Evolutionary conservation across 345 rosid species (phyloP), one percentile per base, ranked within the genome.

Genomic region (Linum tenue): DNA sequence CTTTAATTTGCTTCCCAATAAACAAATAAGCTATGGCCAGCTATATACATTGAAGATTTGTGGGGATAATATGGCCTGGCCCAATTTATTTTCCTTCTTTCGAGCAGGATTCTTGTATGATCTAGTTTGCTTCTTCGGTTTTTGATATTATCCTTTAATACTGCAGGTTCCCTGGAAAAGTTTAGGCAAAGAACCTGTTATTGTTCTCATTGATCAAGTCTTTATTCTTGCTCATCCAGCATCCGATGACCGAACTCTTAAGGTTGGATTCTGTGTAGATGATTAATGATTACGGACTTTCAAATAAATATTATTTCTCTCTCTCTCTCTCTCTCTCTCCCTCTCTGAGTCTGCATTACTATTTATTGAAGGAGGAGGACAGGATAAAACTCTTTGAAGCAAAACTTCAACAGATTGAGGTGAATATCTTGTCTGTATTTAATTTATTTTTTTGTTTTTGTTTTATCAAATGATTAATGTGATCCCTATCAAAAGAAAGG

Each of bases 401-500:
- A 69, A 94, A 94, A 79, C 88, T 85, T 82, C 95, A 85, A 68
- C 97, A 88, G 79, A 94, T 90, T 70, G 97, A 94, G 96, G 99
- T 90, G 62, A 67, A 41, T 35, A 37, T n/a, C 36, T 39, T 36
- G 8, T 31, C 17, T 37, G 37, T 37, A 1, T 14, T 9, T 66
- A 14, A 17, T 39, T 15, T 56, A 56, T 48, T 57, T 64, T 12
- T 16, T 11, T 31, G 4, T 59, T 15, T 14, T 53, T 38, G 55
- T 40, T 55, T 42, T 15, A 37, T 17, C 38, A 12, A 35, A 56
- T 3, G 60, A 35, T 37, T n/a, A 31, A 9, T 5, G 4, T 31
- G 36, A 9, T 57, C 38, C 16, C 7, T 57, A 9, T 56, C 7
- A 8, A 15, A 5, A 31, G 9, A 2, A 31, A 16, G 15, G 31